phyloP scores from a whole-genome alignment of 768 basidiomycete genomes.

The Chiua virens region DNA sequence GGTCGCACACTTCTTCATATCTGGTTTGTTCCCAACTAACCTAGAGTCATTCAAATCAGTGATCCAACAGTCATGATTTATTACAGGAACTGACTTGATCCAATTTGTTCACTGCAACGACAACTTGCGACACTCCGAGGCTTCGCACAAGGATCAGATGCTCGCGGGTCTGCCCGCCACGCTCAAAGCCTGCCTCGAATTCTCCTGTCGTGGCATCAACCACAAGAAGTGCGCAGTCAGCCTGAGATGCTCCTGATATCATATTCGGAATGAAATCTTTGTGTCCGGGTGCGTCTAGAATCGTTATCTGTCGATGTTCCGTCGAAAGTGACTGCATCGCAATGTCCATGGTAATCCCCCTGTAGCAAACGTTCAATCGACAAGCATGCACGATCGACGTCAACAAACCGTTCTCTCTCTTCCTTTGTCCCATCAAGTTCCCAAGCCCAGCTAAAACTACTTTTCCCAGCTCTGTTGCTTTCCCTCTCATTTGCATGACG shows the following conservation, averaged over 20 bases:
- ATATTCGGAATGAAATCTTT: conserved; percentile 98
- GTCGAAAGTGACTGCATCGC: conserved; percentile 80
- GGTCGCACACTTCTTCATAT: conserved; percentile 79
- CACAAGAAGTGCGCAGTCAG: conserved; percentile 91
- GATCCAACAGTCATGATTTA: neutral
- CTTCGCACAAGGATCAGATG: conserved; percentile 90
- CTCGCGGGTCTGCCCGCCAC: conserved; percentile 94
- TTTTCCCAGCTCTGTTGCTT: conserved; percentile 86
- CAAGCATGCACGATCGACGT: neutral
- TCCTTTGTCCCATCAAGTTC: conserved; percentile 90
- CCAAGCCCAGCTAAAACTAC: conserved; percentile 98
- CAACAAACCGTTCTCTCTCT: conserved; percentile 82
- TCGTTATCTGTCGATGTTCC: conserved; percentile 73
- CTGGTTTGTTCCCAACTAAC: conserved; percentile 84
- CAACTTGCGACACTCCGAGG: conserved; percentile 86
- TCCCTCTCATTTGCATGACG: conserved; percentile 84
- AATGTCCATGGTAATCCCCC: conserved; percentile 98
- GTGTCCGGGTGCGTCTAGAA: conserved; percentile 98
- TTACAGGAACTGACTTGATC: conserved; percentile 62
- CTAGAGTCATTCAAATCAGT: conserved; percentile 39
- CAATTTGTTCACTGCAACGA: conserved; percentile 94
- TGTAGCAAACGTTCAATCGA: conserved; percentile 32
- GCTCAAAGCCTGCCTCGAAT: conserved; percentile 94
- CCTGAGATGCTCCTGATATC: conserved; percentile 98
- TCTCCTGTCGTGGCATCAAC: conserved; percentile 89